phyloP scores from a whole-genome alignment of 257 asterid genomes.

The Penstemon davidsonii region DNA sequence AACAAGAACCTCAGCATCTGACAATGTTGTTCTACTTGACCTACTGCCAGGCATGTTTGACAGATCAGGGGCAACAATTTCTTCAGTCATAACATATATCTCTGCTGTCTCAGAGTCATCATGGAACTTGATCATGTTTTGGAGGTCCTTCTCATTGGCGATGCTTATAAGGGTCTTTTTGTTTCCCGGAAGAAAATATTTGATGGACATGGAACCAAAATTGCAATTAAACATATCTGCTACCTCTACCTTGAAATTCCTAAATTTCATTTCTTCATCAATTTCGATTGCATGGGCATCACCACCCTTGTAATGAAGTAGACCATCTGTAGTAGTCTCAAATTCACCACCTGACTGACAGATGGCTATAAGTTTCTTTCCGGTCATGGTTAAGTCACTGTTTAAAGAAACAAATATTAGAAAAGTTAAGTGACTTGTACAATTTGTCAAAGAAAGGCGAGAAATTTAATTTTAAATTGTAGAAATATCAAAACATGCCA shows the following conservation, averaged over 20 bases:
- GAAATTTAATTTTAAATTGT: neutral
- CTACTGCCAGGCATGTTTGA: slow-evolving; percentile 95
- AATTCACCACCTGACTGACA: slow-evolving; percentile 97
- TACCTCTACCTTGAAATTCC: slow-evolving; percentile 74
- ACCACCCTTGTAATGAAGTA: slow-evolving; percentile 77
- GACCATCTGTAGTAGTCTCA: slow-evolving; percentile 75
- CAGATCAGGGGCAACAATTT: slow-evolving; percentile 63
- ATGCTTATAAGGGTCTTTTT: slow-evolving; percentile 91
- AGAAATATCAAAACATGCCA: slow-evolving; percentile 19
- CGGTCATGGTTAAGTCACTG: slow-evolving; percentile 62
- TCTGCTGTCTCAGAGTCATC: slow-evolving; percentile 66
- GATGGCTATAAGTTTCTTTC: slow-evolving; percentile 75
- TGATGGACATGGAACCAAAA: slow-evolving; percentile 55
- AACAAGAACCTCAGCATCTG: slow-evolving; percentile 64
- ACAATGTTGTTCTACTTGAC: slow-evolving; percentile 88
- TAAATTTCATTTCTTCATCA: slow-evolving; percentile 70
- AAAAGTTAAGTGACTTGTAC: slow-evolving; percentile 7
- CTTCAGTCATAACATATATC: slow-evolving; percentile 75
- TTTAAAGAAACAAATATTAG: slow-evolving; percentile 24
- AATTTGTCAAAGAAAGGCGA: neutral
- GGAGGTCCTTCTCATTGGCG: slow-evolving; percentile 90
- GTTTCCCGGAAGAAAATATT: slow-evolving; percentile 89
- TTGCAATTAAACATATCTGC: slow-evolving; percentile 86
- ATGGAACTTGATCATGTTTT: slow-evolving; percentile 83
- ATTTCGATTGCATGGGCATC: slow-evolving; percentile 99